A percentile compares a stretch with the other conserved stretches of the same genome.
Evolutionary conservation across 129 eudicot species (phyloP).

Genomic region (Flaveria trinervia): DNA sequence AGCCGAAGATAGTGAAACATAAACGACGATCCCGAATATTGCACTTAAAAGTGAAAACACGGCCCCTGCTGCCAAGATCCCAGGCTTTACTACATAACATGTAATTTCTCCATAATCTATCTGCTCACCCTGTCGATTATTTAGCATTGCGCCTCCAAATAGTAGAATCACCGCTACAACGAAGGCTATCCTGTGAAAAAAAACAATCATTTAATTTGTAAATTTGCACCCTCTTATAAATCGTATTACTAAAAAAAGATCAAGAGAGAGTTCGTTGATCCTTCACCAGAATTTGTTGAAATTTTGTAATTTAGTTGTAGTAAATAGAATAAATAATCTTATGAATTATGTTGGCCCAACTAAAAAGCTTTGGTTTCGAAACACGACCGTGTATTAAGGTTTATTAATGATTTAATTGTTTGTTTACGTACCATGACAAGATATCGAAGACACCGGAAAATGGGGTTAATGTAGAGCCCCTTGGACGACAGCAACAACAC

Average conservation of each 20-base stretch:
- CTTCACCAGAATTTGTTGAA: too few species aligned
- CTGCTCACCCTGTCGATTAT: constrained; percentile 3
- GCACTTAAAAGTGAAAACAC: constrained; percentile 24
- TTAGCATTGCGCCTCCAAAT: constrained; percentile 7
- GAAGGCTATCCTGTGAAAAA: constrained; percentile 12
- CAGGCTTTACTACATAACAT: constrained; percentile 23
- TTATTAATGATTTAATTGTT: neutral
- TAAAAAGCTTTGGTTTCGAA: too few species aligned
- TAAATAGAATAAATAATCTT: too few species aligned
- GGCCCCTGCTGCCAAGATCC: constrained; percentile 30
- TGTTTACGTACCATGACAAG: constrained; percentile 27
- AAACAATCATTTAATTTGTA: neutral
- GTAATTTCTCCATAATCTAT: neutral
- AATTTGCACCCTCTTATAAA: too few species aligned
- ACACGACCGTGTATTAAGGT: too few species aligned
- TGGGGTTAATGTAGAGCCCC: neutral
- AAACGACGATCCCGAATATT: constrained; percentile 24
- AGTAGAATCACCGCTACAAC: constrained; percentile 22
- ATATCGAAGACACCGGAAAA: neutral
- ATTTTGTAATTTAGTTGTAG: too few species aligned
- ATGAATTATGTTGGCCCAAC: too few species aligned
- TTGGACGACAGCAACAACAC: constrained; percentile 20
- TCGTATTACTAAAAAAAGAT: too few species aligned
- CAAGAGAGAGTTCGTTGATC: too few species aligned
- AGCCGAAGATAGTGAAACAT: constrained; percentile 17